These are phyloP conservation scores for Hordeum marinum DNA, from an alignment of 176 grass and related monocot species.

Conservation along the genomic window DNA sequence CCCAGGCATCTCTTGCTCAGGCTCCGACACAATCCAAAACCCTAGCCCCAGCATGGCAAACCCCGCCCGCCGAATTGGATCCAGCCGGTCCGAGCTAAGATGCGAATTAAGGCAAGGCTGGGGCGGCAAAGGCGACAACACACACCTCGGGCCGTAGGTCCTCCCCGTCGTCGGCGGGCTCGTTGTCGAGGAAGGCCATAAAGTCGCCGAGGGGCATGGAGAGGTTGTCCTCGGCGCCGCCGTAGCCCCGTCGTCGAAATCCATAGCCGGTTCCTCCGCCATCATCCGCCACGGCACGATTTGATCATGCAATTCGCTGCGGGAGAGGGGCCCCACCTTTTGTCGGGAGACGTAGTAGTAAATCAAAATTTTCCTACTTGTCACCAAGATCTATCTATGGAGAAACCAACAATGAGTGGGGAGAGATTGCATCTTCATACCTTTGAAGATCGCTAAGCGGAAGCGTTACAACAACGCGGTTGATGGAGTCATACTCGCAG, in stretches of 20 bases:
- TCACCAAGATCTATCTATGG: no score
- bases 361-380: no score
- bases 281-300: conserved; percentile 33
- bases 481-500: no score
- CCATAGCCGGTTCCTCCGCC: conserved; percentile 44
- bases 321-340: background rate
- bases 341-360: no score
- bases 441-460: no score
- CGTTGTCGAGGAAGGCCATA: conserved; percentile 49
- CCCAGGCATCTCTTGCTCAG: background rate
- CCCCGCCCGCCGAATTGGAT: conserved; percentile 18
- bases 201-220: conserved; percentile 54
- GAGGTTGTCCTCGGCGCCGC: conserved; percentile 46
- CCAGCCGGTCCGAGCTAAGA: background rate
- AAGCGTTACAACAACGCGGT: no score
- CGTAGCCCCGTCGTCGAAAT: conserved; percentile 21
- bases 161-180: background rate
- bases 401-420: no score
- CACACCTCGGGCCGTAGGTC: conserved; percentile 23
- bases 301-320: conserved; percentile 41
- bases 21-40: conserved; percentile 24
- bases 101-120: conserved; percentile 21
- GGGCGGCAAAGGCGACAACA: background rate
- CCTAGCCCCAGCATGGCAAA: background rate
- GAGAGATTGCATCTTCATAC: no score